Conservation (phyloP, 176 grass and related monocot species). For the Hordeum marinum region DNA sequence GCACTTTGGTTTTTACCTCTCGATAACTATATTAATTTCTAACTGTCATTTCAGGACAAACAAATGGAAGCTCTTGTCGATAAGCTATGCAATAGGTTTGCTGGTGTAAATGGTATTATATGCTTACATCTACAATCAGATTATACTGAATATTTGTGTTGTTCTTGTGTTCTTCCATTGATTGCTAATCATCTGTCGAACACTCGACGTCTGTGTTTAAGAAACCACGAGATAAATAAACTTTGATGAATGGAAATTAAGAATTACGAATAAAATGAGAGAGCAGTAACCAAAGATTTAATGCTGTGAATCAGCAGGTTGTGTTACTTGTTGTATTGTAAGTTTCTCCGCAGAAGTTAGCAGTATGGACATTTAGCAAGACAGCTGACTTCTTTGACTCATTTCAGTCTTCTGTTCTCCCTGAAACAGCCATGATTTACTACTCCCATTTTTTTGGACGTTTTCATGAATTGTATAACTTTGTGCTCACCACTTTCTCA, state of each 20-base stretch:
- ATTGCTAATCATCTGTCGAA: neutral
- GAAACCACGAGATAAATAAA: neutral
- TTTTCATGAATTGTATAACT: constrained; percentile 9
- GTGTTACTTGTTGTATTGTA: neutral
- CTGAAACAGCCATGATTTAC: neutral
- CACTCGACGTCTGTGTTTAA: neutral
- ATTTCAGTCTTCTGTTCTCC: constrained; percentile 21
- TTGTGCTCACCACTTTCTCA: neutral
- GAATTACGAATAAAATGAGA: neutral
- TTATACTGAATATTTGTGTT: constrained; percentile 2
- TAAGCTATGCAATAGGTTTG: constrained; percentile 97
- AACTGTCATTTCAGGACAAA: constrained; percentile 62
- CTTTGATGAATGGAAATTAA: neutral
- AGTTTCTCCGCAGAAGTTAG: neutral
- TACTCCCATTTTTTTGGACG: neutral
- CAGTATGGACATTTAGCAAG: neutral
- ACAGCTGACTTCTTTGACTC: neutral
- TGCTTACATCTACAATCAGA: neutral
- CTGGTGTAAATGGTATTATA: constrained; percentile 74
- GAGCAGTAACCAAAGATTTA: neutral
- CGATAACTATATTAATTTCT: constrained; percentile 1
- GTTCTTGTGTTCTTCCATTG: neutral
- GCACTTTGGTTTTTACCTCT: constrained; percentile 6
- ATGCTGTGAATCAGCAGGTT: neutral
- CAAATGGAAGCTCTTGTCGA: constrained; percentile 99